Base-by-base conservation (phyloP, 345 rosid species). In the Hibiscus tridactylites region DNA sequence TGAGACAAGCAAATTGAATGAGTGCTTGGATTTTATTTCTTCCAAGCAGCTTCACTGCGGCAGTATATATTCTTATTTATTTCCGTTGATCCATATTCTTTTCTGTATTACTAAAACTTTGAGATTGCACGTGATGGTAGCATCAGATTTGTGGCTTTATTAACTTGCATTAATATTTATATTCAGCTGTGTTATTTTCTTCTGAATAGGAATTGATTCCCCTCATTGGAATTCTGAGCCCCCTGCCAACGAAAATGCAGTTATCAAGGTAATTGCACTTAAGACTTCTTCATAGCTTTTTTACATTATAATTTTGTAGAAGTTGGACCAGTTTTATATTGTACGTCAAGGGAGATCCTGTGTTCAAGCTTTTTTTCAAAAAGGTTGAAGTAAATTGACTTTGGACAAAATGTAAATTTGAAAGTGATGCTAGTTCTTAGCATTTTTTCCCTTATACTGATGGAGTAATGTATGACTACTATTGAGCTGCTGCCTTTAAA, bases 21-120 rank as follows among this genome's bases (percentile, higher is more conserved):
- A 95, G 64, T 95, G 99, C 79, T 81, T 96, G 61, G 99, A 96
- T 72, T 96, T 96, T 73, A 92, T 96, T 50, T 82, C 84, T 79
- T 92, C 99, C 19, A 96, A 96, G 87, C 97, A 96, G 83, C 99
- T 96, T 77, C 97, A 96, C 62, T 73, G 70, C 4, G 88, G 96
- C 47, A 87, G 98, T 89, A 85, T 70, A 29, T 42, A 44, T 57
- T 50, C 73, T 63, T 58, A 53, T 46, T 74, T 75, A 37, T 35
- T 59, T 46, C 37, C 24, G 6, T 21, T 21, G 57, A 28, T 65
- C 31, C 31, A 42, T n/a, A n/a, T n/a, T 39, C 52, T 39, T 42
- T 59, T 65, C 54, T 31, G 49, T 49, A 26, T 21, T 44, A n/a
- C 24, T 59, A 28, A 24, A 35, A 19, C 15, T 72, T 31, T 5